Conservation (phyloP, 768 basidiomycete species). For the Boletus sp. region DNA sequence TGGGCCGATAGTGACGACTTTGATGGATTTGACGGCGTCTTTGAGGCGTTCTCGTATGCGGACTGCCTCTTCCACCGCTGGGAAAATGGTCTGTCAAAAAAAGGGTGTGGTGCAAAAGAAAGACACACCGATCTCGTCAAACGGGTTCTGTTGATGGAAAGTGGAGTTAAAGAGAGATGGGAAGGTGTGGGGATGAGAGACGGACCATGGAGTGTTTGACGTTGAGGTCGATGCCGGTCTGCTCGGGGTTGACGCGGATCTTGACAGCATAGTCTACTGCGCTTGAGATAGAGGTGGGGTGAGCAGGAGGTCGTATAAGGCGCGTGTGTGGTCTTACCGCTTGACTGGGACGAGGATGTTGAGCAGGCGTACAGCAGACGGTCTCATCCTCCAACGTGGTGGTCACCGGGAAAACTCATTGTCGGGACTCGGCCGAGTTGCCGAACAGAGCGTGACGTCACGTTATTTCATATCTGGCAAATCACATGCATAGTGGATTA, state of each 20-base stretch:
- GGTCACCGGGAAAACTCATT: not conserved
- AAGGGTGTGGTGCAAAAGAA: not conserved
- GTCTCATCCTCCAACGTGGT: constrained; percentile 54
- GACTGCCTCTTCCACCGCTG: constrained; percentile 96
- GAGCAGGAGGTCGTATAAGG: not conserved
- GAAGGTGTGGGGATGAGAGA: not conserved
- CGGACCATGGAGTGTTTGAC: constrained; percentile 99
- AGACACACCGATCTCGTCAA: constrained; percentile 91
- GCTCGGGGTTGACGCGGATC: constrained; percentile 93
- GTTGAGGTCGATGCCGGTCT: constrained; percentile 93
- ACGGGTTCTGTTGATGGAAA: constrained; percentile 73
- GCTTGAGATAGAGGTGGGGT: constrained; percentile 37
- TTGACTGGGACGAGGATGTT: constrained; percentile 95
- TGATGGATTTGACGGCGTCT: constrained; percentile 77
- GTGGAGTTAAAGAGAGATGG: not conserved
- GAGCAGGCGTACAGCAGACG: constrained; percentile 65
- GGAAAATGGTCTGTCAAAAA: not conserved
- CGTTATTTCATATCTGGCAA: not conserved
- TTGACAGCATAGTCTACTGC: constrained; percentile 98
- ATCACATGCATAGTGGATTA: too few relatives aligned
- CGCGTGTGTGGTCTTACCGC: constrained; percentile 43
- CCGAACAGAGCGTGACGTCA: not conserved
- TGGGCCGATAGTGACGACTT: constrained; percentile 91
- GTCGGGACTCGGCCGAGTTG: constrained; percentile 13
- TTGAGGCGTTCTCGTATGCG: constrained; percentile 86